Base-by-base conservation (phyloP, 768 basidiomycete species). In the Tulasnella sp. region DNA sequence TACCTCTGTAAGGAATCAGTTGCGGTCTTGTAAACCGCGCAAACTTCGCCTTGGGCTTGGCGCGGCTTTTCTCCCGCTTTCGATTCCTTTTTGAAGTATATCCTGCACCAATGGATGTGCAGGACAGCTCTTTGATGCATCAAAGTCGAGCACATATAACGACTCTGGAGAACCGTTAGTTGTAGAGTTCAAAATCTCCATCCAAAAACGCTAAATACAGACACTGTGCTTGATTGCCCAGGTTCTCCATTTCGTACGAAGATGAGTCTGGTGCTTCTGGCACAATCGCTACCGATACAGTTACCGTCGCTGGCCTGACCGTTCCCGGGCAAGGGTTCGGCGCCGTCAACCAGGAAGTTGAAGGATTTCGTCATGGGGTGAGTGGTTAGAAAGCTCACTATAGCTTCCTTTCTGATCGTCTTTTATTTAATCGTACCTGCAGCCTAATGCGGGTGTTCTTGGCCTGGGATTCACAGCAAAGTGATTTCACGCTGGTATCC, bases 241-340 rank as follows among this genome's bases (percentile, higher is more conserved):
- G 34, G 15, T 55, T 43, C 19, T 38, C 41, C 9, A 41, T 42
- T 45, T 24, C 22, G 11, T 43, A 27, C 10, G 41, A n/a, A 12
- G 54, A 29, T 45, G 27, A 21, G 19, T 25, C 38, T 17, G 29
- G 29, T 27, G 54, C 44, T 8, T 11, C 38, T 8, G 8, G 41
- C 5, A n/a, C 12, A 19, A 24, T 53, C 24, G 52, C 34, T 19
- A 22, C 24, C 31, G 52, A 53, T 24, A 41, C 29, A 12, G 52
- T 53, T 31, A 53, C 52, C n/a, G 19, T 53, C 34, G 52, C 52
- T 12, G 52, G 52, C 15, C 24, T 53, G 7, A 53, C 27, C 52
- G 19, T 53, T 19, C 31, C 31, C 1, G 38, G 42, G 7, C 52
- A 53, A 41, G 30, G n/a, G n/a, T 53, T 53, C 19, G 52, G 52